These are phyloP conservation scores for Pestalotiopsis sp. DNA, from an alignment of 2,329 filamentous ascomycete species.

Conservation along the genomic window DNA sequence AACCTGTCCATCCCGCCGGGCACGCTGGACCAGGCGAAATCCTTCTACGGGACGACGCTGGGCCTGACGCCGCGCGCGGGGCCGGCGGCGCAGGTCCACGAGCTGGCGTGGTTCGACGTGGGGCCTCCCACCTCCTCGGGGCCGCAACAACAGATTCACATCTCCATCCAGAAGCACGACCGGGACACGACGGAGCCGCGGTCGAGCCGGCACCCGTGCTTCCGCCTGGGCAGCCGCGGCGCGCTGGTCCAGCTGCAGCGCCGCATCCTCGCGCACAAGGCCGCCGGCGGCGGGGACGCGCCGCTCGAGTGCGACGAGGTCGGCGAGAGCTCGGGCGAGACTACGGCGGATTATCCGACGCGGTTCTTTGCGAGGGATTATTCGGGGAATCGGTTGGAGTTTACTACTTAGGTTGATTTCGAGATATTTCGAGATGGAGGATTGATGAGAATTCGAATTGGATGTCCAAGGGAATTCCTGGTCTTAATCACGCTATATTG, in stretches of 20 bases:
- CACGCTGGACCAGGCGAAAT: slow-evolving; percentile 51
- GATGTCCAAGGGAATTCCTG: too few relatives aligned
- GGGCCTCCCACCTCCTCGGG: slow-evolving; percentile 29
- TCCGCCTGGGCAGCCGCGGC: slow-evolving; percentile 50
- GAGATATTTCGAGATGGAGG: too few relatives aligned
- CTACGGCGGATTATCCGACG: slow-evolving; percentile 61
- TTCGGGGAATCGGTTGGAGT: slow-evolving; percentile 57
- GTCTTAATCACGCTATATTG: too few relatives aligned
- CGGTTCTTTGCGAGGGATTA: slow-evolving; percentile 65
- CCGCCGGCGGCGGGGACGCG: slow-evolving; percentile 48
- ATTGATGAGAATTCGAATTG: too few relatives aligned
- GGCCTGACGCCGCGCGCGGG: slow-evolving; percentile 56
- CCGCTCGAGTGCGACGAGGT: slow-evolving; percentile 58
- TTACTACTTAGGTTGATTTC: slow-evolving; percentile 46
- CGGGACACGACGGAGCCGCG: slow-evolving; percentile 31
- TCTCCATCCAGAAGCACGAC: slow-evolving; percentile 45
- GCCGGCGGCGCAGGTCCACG: slow-evolving; percentile 51
- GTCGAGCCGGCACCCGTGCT: slow-evolving; percentile 60
- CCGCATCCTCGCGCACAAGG: slow-evolving; percentile 54
- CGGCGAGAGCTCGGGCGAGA: slow-evolving; percentile 43
- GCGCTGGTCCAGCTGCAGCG: slow-evolving; percentile 49
- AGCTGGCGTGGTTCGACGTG: slow-evolving; percentile 64
- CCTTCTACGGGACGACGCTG: slow-evolving; percentile 59
- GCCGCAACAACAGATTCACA: slow-evolving; percentile 56
- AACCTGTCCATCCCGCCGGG: slow-evolving; percentile 59